Percentiles rank a stretch among this genome's conserved stretches.
Evolutionary conservation across 2,329 filamentous ascomycete species (phyloP).

Genomic region (Colletotrichum eremochloae): DNA sequence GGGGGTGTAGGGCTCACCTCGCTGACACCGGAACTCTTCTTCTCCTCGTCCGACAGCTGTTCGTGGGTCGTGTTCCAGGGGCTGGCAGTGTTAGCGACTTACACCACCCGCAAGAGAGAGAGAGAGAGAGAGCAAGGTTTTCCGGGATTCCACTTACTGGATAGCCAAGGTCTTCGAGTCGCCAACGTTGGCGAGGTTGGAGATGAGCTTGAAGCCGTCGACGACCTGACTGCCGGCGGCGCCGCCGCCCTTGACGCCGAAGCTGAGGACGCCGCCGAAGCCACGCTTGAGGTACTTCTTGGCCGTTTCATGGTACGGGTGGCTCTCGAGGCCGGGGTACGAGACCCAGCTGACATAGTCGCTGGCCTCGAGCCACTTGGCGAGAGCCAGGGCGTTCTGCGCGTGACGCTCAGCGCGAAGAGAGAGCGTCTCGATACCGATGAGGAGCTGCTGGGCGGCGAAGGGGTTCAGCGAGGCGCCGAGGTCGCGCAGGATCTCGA

Average conservation of each 20-base stretch:
- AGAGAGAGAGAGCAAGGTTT: background rate
- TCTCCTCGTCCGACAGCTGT: conserved; percentile 88
- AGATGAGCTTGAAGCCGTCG: conserved; percentile 94
- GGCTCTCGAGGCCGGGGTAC: conserved; percentile 88
- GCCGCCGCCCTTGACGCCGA: conserved; percentile 91
- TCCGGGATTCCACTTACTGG: conserved; percentile 63
- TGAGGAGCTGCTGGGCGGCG: conserved; percentile 89
- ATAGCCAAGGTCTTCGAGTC: conserved; percentile 96
- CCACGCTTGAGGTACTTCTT: conserved; percentile 90
- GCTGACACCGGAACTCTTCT: conserved; percentile 83
- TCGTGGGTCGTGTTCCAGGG: conserved; percentile 97
- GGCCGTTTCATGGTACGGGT: conserved; percentile 82
- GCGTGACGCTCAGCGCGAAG: conserved; percentile 89
- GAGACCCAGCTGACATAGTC: conserved; percentile 92
- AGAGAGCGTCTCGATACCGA: conserved; percentile 91
- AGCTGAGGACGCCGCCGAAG: conserved; percentile 91
- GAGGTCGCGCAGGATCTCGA: conserved; percentile 91
- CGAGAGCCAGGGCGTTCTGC: conserved; percentile 83
- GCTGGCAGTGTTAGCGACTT: conserved; percentile 45
- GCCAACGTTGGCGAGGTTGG: conserved; percentile 95
- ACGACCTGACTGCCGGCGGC: conserved; percentile 89
- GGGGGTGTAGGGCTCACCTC: conserved; percentile 61
- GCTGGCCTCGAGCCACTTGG: conserved; percentile 86
- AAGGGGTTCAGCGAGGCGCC: conserved; percentile 89
- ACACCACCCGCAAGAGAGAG: background rate